These are phyloP conservation scores for Logfia minima DNA, from an alignment of 129 eudicot genomes.

Conservation along the genomic window DNA sequence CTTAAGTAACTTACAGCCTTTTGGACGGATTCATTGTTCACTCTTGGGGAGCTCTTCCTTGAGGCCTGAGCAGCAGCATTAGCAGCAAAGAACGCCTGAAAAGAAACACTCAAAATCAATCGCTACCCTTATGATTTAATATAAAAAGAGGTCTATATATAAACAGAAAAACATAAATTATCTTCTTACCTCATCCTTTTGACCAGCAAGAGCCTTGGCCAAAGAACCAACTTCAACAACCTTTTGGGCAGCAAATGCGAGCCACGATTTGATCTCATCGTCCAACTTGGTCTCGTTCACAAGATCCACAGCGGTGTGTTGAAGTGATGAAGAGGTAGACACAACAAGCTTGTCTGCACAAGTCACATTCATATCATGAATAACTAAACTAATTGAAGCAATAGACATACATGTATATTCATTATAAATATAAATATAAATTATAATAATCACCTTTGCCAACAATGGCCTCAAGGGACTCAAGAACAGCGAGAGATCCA, in stretches of 20 bases:
- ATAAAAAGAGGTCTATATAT: background rate
- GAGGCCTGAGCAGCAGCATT: constrained; percentile 95
- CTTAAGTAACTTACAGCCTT: constrained; percentile 64
- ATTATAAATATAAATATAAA: background rate
- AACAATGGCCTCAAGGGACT: constrained; percentile 76
- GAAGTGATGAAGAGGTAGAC: constrained; percentile 91
- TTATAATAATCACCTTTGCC: constrained; percentile 65
- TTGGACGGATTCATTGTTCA: constrained; percentile 79
- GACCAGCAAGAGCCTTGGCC: constrained; percentile 88
- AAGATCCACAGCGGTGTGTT: constrained; percentile 95
- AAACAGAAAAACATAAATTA: background rate
- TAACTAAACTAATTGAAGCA: background rate
- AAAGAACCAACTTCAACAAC: constrained; percentile 87
- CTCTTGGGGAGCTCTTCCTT: constrained; percentile 96
- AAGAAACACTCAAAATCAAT: constrained; percentile 1
- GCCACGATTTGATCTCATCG: constrained; percentile 83
- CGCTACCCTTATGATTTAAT: background rate
- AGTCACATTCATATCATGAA: background rate
- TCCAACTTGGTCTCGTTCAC: constrained; percentile 90
- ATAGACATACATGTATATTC: background rate
- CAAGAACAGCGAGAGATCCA: constrained; percentile 54
- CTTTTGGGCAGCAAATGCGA: constrained; percentile 97
- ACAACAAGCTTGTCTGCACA: constrained; percentile 88
- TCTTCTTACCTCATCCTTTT: constrained; percentile 73
- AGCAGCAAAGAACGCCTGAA: constrained; percentile 83